Base-by-base conservation (phyloP, 2,329 filamentous ascomycete genomes). In the Scortechinia acanthostroma region DNA sequence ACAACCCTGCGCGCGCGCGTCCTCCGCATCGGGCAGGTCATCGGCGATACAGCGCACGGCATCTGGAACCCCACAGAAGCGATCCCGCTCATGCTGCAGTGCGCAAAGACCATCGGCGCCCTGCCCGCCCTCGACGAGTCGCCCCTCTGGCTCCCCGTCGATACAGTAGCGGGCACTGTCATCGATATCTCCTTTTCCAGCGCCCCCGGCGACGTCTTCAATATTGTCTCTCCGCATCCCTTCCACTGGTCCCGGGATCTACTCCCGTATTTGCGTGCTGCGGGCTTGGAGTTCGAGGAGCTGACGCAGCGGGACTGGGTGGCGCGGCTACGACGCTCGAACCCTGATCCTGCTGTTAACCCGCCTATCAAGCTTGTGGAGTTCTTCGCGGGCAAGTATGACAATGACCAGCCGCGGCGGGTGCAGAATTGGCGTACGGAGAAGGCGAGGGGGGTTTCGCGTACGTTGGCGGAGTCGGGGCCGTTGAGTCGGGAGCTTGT, bases 31-130 rank as follows among this genome's bases (percentile, higher is more conserved):
- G 60, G 60, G 1, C 60, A 62, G 44, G 55, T 62, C 1, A 60
- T 58, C 0, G 59, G 60, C 3, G 57, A 61, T 42, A 60, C 59
- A 1, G 55, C 55, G 33, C 54, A 51, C 21, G 58, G 58, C 1
- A 45, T 59, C 3, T 63, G 60, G 60, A 63, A 62, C 44, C 58
- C 60, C 43, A 53, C 45, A 1, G 60, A 63, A 42, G 57, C 58
- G 1, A 44, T 61, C 0, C 60, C 60, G 2, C 44, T 62, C 4
- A 55, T 63, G 51, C 53, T 63, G 2, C 54, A 57, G 2, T 62
- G 57, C 4, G 56, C 58, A 1, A 37, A 58, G 43, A 57, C 35
- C 6, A 6, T 40, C 6, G 17, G 17, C 6, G 17, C 6, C 6
- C 17, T 40, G 6, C 35, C 35, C 6, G 35, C 14, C 6, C 17